Evolutionary conservation across 192 early-diverging fungal species (phyloP).

Genomic region (Coemansia interrupta): DNA sequence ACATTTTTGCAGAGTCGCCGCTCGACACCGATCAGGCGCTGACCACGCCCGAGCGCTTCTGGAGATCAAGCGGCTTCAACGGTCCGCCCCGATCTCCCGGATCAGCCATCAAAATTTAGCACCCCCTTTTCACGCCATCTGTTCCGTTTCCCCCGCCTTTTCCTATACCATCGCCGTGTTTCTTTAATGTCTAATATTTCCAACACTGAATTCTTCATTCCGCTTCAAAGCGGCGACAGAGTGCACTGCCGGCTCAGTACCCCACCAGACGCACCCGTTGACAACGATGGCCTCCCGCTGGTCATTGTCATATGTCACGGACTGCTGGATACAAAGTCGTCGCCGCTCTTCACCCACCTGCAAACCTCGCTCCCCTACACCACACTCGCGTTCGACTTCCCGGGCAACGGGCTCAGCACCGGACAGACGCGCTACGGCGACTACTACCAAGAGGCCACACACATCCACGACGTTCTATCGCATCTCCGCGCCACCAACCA

Average conservation of each 20-base stretch:
- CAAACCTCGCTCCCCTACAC: slow-evolving; percentile 25
- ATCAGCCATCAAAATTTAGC: not conserved
- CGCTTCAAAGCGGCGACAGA: too few relatives aligned
- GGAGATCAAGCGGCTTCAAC: slow-evolving; percentile 15
- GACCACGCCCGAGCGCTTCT: slow-evolving; percentile 18
- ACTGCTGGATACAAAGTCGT: slow-evolving; percentile 49
- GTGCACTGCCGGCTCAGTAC: not conserved
- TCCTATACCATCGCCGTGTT: too few relatives aligned
- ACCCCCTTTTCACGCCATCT: too few relatives aligned
- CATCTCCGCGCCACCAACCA: slow-evolving; percentile 10
- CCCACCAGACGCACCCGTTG: not conserved
- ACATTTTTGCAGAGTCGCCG: slow-evolving; percentile 13
- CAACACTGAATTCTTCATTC: too few relatives aligned
- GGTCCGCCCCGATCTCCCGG: slow-evolving; percentile 11
- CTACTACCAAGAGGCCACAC: slow-evolving; percentile 52
- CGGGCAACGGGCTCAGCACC: slow-evolving; percentile 56
- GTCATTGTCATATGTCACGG: slow-evolving; percentile 57
- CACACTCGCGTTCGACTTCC: slow-evolving; percentile 55
- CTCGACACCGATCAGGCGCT: slow-evolving; percentile 9
- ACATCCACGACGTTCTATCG: slow-evolving; percentile 43
- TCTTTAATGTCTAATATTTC: too few relatives aligned
- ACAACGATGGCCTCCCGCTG: not conserved
- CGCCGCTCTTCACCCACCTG: slow-evolving; percentile 26
- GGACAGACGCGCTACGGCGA: slow-evolving; percentile 58
- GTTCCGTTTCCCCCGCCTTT: too few relatives aligned